Conservation (phyloP, 2,329 filamentous ascomycete genomes). For the Claviceps digitariae region DNA sequence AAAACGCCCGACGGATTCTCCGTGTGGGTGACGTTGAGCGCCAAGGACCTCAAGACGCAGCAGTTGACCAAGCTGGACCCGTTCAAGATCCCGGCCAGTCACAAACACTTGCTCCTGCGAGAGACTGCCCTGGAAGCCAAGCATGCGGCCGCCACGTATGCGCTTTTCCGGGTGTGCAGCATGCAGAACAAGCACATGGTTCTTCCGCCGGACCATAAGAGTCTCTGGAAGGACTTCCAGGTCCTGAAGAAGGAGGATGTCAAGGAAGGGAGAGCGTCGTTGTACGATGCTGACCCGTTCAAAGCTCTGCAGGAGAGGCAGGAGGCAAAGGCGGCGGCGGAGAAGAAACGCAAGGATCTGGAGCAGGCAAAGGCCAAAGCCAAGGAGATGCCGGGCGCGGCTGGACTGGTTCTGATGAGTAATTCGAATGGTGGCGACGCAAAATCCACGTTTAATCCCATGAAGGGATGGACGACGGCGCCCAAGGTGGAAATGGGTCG, state of each 20-base stretch:
- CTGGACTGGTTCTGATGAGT: conserved; percentile 40
- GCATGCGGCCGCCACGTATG: conserved; percentile 87
- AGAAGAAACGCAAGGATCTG: conserved; percentile 66
- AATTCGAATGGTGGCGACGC: conserved; percentile 22
- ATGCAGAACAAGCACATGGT: conserved; percentile 95
- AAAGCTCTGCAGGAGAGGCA: conserved; percentile 65
- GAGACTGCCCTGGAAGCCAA: conserved; percentile 78
- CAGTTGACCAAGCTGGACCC: conserved; percentile 63
- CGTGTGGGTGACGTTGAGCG: conserved; percentile 67
- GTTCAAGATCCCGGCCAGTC: conserved; percentile 64
- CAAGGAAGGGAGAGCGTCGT: conserved; percentile 64
- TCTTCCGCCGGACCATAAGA: conserved; percentile 77
- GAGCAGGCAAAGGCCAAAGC: conserved; percentile 56
- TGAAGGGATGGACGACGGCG: conserved; percentile 69
- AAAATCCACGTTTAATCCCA: conserved; percentile 27
- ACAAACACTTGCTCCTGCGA: conserved; percentile 63
- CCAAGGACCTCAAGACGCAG: conserved; percentile 68
- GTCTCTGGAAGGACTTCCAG: conserved; percentile 85
- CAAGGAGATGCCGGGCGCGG: conserved; percentile 45
- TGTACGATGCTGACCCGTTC: conserved; percentile 95
- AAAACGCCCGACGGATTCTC: conserved; percentile 63
- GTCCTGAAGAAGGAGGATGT: conserved; percentile 69
- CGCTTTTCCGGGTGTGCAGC: conserved; percentile 79
- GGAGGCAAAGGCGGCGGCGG: conserved; percentile 58
- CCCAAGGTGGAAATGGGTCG: conserved; percentile 90